phyloP scores from a whole-genome alignment of 2,329 filamentous ascomycete species.

The Fonsecaea monophora region DNA sequence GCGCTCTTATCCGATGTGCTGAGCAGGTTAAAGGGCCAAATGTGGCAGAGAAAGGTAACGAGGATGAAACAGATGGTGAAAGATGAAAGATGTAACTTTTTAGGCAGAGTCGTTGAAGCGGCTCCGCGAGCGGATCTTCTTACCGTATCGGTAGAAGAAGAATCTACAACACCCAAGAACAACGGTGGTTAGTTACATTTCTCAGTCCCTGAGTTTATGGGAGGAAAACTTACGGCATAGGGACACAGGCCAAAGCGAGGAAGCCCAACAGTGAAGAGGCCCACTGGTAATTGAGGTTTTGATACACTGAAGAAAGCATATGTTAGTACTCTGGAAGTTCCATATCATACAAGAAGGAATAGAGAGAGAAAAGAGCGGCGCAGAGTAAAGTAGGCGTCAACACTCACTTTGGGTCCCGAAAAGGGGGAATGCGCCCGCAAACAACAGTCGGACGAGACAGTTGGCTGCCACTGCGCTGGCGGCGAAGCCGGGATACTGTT shows the following conservation, averaged over 20 bases:
- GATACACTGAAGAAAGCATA: slow-evolving; percentile 47
- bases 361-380: not conserved
- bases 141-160: slow-evolving; percentile 54
- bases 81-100: not conserved
- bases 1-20: too few species aligned
- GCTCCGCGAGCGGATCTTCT: slow-evolving; percentile 48
- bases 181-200: not conserved
- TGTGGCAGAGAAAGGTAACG: too few species aligned
- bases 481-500: slow-evolving; percentile 51
- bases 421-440: slow-evolving; percentile 78
- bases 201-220: not conserved
- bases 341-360: slow-evolving; percentile 49
- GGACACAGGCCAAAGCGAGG: slow-evolving; percentile 52
- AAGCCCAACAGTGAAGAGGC: slow-evolving; percentile 54
- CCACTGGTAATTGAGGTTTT: slow-evolving; percentile 55
- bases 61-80: too few species aligned
- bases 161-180: slow-evolving; percentile 44
- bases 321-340: not conserved
- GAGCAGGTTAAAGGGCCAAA: too few species aligned
- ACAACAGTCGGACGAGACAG: slow-evolving; percentile 75
- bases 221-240: slow-evolving; percentile 46
- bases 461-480: slow-evolving; percentile 78
- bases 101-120: slow-evolving; percentile 15
- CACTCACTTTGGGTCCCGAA: slow-evolving; percentile 66
- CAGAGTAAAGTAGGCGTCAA: not conserved